Conservation (phyloP, 331 rosid species). For the Erythrophleum ivorense region DNA sequence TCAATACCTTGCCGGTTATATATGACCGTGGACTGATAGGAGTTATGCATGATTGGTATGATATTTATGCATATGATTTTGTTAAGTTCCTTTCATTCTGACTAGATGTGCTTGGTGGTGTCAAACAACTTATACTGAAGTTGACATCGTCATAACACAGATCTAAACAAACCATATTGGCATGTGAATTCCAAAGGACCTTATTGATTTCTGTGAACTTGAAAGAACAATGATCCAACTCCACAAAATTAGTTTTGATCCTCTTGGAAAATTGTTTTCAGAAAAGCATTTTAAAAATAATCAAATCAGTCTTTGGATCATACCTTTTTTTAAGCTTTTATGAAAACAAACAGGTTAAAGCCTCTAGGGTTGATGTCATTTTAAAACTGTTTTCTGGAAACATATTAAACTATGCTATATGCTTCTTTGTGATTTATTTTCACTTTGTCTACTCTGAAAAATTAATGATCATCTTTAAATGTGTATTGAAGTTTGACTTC, state of each 20-base stretch:
- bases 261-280: neutral
- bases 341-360: conserved; percentile 19
- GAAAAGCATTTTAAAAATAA: neutral
- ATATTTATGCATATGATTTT: conserved; percentile 18
- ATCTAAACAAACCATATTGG: conserved; percentile 16
- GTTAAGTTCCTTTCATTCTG: conserved; percentile 11
- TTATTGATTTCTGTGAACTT: conserved; percentile 26
- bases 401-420: conserved; percentile 5
- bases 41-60: conserved; percentile 94
- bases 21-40: conserved; percentile 93
- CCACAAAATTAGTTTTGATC: neutral
- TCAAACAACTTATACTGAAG: neutral
- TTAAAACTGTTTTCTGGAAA: conserved; percentile 5
- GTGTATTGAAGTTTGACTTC: neutral
- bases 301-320: neutral
- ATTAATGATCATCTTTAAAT: conserved; percentile 14
- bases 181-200: conserved; percentile 22
- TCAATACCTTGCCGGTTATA: conserved; percentile 81
- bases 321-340: neutral
- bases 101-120: conserved; percentile 16
- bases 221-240: conserved; percentile 5
- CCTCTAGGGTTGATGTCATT: neutral
- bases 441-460: conserved; percentile 20
- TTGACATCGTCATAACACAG: neutral
- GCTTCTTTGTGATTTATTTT: conserved; percentile 33